Evolutionary conservation across 2,329 filamentous ascomycete species (phyloP), one percentile per base, ranked within the genome.

Genomic region (Lasiodiplodia sp.): DNA sequence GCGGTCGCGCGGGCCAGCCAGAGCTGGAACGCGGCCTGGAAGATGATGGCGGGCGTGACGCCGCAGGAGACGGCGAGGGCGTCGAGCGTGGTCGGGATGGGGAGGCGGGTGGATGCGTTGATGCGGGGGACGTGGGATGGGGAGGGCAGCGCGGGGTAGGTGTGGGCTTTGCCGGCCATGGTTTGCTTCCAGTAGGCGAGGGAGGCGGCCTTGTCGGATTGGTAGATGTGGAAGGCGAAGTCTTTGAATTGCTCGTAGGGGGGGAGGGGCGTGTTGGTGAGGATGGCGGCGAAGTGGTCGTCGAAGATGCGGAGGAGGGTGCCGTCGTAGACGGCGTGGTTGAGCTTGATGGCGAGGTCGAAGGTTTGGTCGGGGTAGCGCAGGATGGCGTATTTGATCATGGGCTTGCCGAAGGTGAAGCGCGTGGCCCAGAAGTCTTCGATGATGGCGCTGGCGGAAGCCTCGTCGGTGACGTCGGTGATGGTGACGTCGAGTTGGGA

Each of bases 271-370:
- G 70, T 62, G 68, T 69, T 25, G 78, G 69, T 69, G 8, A 7
- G n/a, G 18, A 68, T 34, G 34, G 66, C 55, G 25, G 28, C 70
- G 63, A 78, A 79, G 10, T 80, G 76, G 18, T 76, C 74, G 68
- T 76, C 79, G 49, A 80, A 80, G 34, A 80, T 75, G 37, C 78
- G 78, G 34, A 81, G 73, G 1, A 81, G 70, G 3, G 79, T 80
- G 1, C 79, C 78, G 68, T 80, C 78, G 70, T 80, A 80, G 14
- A 76, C 68, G 44, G 71, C 77, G 67, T 79, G 77, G 69, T 79
- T 72, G 31, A 79, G 71, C 66, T 81, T 81, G 73, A 73, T 78
- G 53, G 73, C 68, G 4, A 80, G 69, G 31, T 78, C 73, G 28
- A 71, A 52, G 18, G 40, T 23, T 1, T 16, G 5, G 37, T 47